Conservation (phyloP, 2,329 filamentous ascomycete genomes). For the Penicillium occitanis region DNA sequence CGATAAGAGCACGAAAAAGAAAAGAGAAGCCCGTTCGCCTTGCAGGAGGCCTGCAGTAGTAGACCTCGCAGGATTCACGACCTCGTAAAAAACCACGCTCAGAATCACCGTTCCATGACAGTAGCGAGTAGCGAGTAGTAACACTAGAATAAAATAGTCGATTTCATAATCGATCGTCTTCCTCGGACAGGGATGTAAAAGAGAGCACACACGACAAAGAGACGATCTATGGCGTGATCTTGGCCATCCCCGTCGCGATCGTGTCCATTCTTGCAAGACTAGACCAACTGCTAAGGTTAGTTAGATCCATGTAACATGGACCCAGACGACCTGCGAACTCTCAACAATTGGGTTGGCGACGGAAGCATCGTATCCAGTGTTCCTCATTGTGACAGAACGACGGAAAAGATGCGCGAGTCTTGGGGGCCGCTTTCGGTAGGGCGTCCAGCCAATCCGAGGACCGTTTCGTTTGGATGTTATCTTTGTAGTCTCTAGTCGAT, state of each 20-base stretch:
- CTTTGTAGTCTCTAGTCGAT: too few species aligned
- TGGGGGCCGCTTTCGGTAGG: too few species aligned
- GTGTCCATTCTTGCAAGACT: not conserved
- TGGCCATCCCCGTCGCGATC: not conserved
- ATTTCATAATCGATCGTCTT: not conserved
- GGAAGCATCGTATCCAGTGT: conserved; percentile 6
- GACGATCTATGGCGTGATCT: conserved; percentile 20
- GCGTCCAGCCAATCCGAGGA: not conserved
- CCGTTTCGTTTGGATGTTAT: too few species aligned
- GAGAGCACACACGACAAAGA: not conserved
- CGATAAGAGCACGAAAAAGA: not conserved
- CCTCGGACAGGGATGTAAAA: not conserved
- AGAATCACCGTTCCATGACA: not conserved
- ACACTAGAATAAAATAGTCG: conserved; percentile 1
- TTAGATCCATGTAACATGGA: conserved; percentile 16
- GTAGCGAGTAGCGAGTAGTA: not conserved
- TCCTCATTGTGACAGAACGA: not conserved
- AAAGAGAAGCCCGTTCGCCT: not conserved
- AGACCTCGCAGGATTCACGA: not conserved
- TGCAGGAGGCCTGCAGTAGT: not conserved
- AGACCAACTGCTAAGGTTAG: not conserved
- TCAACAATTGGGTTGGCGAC: conserved; percentile 5
- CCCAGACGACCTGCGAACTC: not conserved
- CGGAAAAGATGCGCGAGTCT: too few species aligned
- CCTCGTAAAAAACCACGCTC: not conserved